Evolutionary conservation across 306 rosid genomes (phyloP), one percentile per base, ranked within the genome.

Genomic region (Cicer yamashitae): DNA sequence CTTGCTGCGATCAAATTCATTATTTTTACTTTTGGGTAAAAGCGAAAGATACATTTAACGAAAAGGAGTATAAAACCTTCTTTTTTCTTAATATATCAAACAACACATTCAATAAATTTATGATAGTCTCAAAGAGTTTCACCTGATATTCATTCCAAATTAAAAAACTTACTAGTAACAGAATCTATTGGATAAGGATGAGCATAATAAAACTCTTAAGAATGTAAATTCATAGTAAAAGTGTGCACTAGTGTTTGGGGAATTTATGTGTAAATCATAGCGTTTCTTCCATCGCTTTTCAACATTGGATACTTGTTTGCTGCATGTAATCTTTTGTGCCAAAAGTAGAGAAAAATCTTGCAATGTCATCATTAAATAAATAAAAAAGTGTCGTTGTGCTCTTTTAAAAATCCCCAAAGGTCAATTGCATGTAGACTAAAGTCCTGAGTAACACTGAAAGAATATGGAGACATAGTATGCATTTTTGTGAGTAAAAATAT

Each of bases 1-100:
- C 79, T 91, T 94, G 88, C 98, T 94, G 94, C 82, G 65, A 67
- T 69, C 53, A 76, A 78, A 57, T 58, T 74, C 79, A 65, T 20
- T 50, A 13, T 37, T 41, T 50, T 50, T 37, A 79, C 44, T 58
- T 56, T 62, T 38, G 77, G 40, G 63, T 56, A 73, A 70, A 8
- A 59, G 43, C 10, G 5, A 38, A 44, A 60, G 41, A 57, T 39
- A 34, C 7, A n/a, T 77, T 66, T 10, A 44, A 18, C 25, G 18
- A 43, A 45, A 48, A 51, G 54, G 30, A 12, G 48, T 17, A 22
- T 51, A 63, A 18, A 53, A 41, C 14, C 69, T 73, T 65, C 63
- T 68, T 38, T 14, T 68, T 73, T 65, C 63, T 68, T 38, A 64
- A 79, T 50, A 52, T 63, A 53, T 52, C 51, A 74, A 54, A 65